These are phyloP conservation scores for Rubia peregrina DNA, from an alignment of 305 asterid genomes.

Conservation along the genomic window DNA sequence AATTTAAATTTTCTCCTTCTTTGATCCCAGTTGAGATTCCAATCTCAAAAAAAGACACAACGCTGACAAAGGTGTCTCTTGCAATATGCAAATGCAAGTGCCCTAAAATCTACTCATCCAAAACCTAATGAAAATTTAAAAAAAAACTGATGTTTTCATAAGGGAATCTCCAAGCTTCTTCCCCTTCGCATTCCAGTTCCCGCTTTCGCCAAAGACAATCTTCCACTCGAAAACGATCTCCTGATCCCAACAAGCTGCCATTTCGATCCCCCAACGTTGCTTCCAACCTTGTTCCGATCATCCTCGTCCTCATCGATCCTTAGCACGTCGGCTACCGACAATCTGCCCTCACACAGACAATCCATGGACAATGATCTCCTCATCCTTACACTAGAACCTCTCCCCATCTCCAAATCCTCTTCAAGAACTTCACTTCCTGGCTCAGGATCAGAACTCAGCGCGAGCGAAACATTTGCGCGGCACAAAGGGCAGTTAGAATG, in stretches of 20 bases:
- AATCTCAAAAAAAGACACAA: too few species aligned
- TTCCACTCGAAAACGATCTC: constrained; percentile 46
- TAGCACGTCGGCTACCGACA: constrained; percentile 33
- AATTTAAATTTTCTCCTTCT: neutral
- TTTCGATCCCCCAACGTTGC: constrained; percentile 27
- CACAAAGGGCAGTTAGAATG: constrained; percentile 53
- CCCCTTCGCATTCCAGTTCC: constrained; percentile 30
- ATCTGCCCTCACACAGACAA: neutral
- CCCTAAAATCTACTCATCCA: neutral
- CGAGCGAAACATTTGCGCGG: constrained; percentile 26
- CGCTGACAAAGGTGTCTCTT: neutral
- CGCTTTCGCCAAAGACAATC: constrained; percentile 31
- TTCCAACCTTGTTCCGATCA: constrained; percentile 9
- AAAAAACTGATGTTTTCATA: constrained; percentile 21
- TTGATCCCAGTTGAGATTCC: neutral
- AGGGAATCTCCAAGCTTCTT: constrained; percentile 23
- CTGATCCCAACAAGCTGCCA: constrained; percentile 17
- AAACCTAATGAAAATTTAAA: neutral
- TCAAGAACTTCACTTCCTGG: constrained; percentile 9
- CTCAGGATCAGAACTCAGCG: constrained; percentile 15
- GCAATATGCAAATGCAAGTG: neutral
- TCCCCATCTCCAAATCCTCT: constrained; percentile 20
- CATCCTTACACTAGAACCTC: neutral
- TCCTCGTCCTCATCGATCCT: constrained; percentile 15
- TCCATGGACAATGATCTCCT: constrained; percentile 25